Conservation (phyloP, 2,329 filamentous ascomycete species). For the Arthrobotrys sphaeroides region DNA sequence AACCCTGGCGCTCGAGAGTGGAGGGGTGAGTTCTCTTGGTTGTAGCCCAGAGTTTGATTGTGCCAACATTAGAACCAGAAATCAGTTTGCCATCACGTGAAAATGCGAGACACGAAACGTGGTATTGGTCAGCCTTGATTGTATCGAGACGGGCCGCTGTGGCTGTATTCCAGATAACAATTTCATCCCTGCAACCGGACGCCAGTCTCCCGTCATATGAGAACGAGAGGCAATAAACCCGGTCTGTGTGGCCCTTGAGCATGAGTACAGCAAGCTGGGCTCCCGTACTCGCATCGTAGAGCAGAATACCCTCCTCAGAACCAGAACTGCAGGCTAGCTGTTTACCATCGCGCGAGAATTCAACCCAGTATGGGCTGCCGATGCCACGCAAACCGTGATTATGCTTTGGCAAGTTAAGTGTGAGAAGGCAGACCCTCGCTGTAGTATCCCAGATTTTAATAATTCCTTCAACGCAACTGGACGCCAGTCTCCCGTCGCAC, state of each 20-base stretch:
- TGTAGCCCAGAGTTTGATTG: not conserved
- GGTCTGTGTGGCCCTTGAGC: no score
- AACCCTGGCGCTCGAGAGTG: not conserved
- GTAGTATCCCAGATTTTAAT: constrained; percentile 59
- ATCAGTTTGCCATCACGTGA: not conserved
- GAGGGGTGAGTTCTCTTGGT: not conserved
- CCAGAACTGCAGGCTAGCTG: constrained; percentile 73
- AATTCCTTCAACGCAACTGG: not conserved
- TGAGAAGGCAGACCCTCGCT: constrained; percentile 61
- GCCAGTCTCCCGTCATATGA: no score
- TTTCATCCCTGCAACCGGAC: no score
- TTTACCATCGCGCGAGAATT: constrained; percentile 91
- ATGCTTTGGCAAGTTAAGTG: no score
- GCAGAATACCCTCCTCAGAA: not conserved
- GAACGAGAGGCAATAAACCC: no score
- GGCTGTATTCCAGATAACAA: no score
- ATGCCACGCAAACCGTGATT: no score
- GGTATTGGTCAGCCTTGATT: no score
- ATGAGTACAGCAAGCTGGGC: no score
- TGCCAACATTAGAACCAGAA: not conserved
- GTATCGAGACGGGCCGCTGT: no score
- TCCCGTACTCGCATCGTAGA: not conserved
- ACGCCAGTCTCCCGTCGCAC: not conserved
- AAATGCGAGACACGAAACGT: not conserved
- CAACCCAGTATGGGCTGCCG: constrained; percentile 78